Conservation (phyloP, 257 asterid genomes). For the Agastache rugosa region DNA sequence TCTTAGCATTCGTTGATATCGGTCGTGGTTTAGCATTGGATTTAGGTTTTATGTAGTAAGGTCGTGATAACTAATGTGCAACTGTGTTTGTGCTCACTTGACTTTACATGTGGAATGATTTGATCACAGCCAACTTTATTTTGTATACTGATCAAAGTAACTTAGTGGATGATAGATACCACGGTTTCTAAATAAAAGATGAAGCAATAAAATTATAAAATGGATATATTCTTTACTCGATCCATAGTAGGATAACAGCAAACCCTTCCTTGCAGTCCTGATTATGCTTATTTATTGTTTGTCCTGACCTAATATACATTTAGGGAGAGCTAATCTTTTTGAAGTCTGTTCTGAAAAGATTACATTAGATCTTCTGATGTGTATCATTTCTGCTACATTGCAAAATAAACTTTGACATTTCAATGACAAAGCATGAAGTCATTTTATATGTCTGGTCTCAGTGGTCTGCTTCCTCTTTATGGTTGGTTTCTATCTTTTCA, state of each 20-base stretch:
- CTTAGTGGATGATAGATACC: background rate
- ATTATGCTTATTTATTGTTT: conserved; percentile 1
- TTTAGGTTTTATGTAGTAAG: background rate
- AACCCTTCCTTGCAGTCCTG: background rate
- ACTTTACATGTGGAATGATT: background rate
- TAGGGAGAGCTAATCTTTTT: background rate
- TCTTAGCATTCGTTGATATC: background rate
- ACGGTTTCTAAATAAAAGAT: background rate
- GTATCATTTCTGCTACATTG: background rate
- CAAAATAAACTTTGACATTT: background rate
- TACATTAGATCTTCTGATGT: background rate
- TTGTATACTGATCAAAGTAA: background rate
- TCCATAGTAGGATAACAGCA: background rate
- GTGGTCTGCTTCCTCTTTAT: conserved; percentile 1
- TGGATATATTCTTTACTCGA: background rate
- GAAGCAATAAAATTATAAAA: background rate
- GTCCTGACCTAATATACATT: background rate
- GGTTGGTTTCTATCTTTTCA: conserved; percentile 38
- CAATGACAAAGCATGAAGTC: background rate
- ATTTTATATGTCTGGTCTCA: conserved; percentile 4
- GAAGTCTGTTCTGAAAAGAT: conserved; percentile 16
- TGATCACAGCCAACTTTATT: background rate
- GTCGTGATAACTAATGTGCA: background rate
- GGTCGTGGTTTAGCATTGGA: background rate
- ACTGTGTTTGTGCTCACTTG: background rate